Base-by-base conservation (phyloP, 768 basidiomycete species). In the Phanerochaete sordida region DNA sequence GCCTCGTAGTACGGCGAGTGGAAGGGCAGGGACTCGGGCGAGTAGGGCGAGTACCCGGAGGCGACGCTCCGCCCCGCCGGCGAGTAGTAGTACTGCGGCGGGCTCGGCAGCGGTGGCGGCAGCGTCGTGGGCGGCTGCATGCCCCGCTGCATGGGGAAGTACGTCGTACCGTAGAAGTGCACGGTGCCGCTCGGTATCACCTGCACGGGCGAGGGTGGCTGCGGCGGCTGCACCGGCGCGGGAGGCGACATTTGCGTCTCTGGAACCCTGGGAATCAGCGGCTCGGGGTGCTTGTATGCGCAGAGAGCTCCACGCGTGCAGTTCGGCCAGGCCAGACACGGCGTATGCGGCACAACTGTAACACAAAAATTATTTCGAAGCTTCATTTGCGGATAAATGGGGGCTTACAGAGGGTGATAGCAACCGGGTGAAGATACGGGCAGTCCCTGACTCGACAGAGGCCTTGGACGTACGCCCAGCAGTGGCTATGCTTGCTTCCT, bases 381-480 rank as follows among this genome's bases (percentile, higher is more conserved):
- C 28, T 43, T 43, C 45, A 16, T 52, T 58, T 56, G 19, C 28
- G 55, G 37, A 51, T 28, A 33, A 47, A 72, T 13, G 28, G 53
- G 53, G 23, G 27, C 77, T 58, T 67, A 77, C 75, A 74, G 44
- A 71, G 62, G 44, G 68, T 57, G 46, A 68, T 65, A 21, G 69
- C 70, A 27, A 64, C 65, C 3, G 74, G 70, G 56, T 75, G 75
- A 27, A 71, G 68, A 58, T 72, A 72, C 26, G 62, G 73, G 55
- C 72, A 73, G 35, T 67, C 64, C 15, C 56, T 53, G 23, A 69
- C 63, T 33, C 68, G 60, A 58, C 71, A 75, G 48, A 66, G 56
- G 37, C 74, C 74, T 59, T 77, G 74, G 12, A 77, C 64, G 58
- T 69, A 75, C 1, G 74, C 71, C 75, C 75, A 77, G 58, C 74